Conservation (phyloP, 2,329 filamentous ascomycete genomes). For the Aspergillus persii region DNA sequence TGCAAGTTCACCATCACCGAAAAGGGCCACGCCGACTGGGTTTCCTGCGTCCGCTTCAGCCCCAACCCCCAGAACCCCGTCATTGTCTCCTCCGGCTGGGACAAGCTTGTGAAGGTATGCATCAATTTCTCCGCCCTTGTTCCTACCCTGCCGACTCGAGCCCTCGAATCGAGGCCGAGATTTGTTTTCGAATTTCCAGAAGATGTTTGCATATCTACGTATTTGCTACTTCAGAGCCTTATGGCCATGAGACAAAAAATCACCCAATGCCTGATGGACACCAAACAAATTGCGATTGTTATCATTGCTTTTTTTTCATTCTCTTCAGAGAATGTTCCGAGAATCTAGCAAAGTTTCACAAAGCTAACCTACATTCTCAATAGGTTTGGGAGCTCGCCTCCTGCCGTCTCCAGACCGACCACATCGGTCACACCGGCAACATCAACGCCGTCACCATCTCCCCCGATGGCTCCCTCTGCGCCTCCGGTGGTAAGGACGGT, state of each 20-base stretch:
- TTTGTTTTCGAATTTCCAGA: conserved; percentile 47
- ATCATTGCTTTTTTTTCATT: conserved; percentile 10
- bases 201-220: conserved; percentile 94
- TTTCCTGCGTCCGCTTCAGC: conserved; percentile 98
- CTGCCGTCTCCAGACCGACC: conserved; percentile 99
- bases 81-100: conserved; percentile 97
- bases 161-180: background rate
- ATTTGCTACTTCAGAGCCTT: conserved; percentile 99
- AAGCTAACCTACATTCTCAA: conserved; percentile 4
- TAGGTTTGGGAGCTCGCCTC: conserved; percentile 99
- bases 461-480: conserved; percentile 97
- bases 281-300: conserved; percentile 9
- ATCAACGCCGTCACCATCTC: conserved; percentile 99
- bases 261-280: conserved; percentile 62
- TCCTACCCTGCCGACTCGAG: background rate
- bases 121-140: background rate
- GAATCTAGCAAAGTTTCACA: background rate
- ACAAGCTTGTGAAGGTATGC: conserved; percentile 99
- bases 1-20: conserved; percentile 99
- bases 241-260: conserved; percentile 95
- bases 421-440: conserved; percentile 99
- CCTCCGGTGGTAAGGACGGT: conserved; percentile 98
- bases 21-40: conserved; percentile 99
- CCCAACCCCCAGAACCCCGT: conserved; percentile 99
- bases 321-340: background rate